Conservation (phyloP, 2,329 filamentous ascomycete species). For the Cyphellophora europaea region DNA sequence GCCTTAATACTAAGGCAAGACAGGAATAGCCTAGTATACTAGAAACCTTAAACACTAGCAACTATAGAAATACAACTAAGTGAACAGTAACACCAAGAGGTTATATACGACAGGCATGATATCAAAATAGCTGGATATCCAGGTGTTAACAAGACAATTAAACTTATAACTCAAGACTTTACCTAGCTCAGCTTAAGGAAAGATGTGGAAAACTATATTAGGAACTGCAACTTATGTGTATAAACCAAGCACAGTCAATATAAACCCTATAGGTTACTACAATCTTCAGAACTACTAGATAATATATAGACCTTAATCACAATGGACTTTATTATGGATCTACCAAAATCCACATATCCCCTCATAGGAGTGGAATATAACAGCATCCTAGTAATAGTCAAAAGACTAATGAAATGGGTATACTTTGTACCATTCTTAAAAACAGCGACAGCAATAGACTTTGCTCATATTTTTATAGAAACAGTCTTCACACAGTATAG, state of each 20-base stretch:
- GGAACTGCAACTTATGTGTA: slow-evolving; percentile 6
- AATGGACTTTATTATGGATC: slow-evolving; percentile 7
- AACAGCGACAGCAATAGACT: slow-evolving; percentile 1
- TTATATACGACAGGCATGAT: slow-evolving; percentile 3
- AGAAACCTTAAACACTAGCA: slow-evolving; percentile 1
- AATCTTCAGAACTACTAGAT: background rate
- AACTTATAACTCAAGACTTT: slow-evolving; percentile 3
- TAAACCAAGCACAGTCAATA: slow-evolving; percentile 4
- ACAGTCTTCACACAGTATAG: slow-evolving; percentile 6
- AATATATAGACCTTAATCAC: slow-evolving; percentile 4
- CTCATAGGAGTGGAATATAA: slow-evolving; percentile 3
- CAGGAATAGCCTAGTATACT: background rate
- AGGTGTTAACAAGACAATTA: slow-evolving; percentile 1
- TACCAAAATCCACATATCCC: background rate
- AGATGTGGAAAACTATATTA: slow-evolving; percentile 5
- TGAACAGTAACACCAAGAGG: background rate
- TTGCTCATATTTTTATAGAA: slow-evolving; percentile 6
- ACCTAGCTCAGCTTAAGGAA: slow-evolving; percentile 2
- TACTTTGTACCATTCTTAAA: slow-evolving; percentile 5
- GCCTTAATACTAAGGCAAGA: slow-evolving; percentile 1
- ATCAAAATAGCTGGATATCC: slow-evolving; percentile 2
- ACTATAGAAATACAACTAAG: background rate
- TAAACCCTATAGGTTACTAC: slow-evolving; percentile 4
- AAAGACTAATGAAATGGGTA: slow-evolving; percentile 5
- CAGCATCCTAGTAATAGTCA: slow-evolving; percentile 6